Evolutionary conservation across 1,284 basidiomycete species (phyloP), one percentile per base, ranked within the genome.

Genomic region (Cutaneotrichosporon sp.): DNA sequence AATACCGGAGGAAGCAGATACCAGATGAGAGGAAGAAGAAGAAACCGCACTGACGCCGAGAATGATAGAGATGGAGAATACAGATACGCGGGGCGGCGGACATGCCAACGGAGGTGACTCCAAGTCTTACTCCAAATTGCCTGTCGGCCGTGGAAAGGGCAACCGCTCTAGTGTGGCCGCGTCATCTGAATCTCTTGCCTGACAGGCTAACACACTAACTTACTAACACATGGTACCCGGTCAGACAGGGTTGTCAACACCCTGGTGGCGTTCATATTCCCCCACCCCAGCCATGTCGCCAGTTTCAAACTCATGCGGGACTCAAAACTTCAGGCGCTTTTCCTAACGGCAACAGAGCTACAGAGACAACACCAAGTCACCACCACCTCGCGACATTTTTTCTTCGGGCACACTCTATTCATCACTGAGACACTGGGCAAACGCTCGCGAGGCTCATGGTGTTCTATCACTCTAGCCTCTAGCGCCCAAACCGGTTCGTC

Each of bases 401-500:
- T 34, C 30, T 46, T 46, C 56, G 31, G n/a, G 50, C 58, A 60
- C 65, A 68, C 64, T 63, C 66, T 68, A 68, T 68, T 68, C 66
- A 68, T 68, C 47, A 57, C 51, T n/a, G 57, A 59, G 57, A 61
- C 60, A 52, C 47, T 51, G 59, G 64, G 66, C 56, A 55, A 63
- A 68, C 66, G 66, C 66, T 64, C 26, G 56, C 56, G 66, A 68
- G 66, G 66, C 66, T 65, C 59, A 38, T 55, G 56, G 52, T 50
- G 50, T 46, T 62, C 64, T 68, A 59, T 65, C 56, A 62, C 46
- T 68, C 64, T 68, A 65, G 66, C 66, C 66, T 68, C 66, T 68
- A 68, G 66, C 66, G 66, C 60, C 62, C 59, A 52, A 59, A 57
- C 56, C 46, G 57, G 57, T 57, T 56, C 51, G 60, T 65, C 57